These are phyloP conservation scores for Mycena olivaceomarginata DNA, from an alignment of 768 basidiomycete genomes.

Conservation along the genomic window DNA sequence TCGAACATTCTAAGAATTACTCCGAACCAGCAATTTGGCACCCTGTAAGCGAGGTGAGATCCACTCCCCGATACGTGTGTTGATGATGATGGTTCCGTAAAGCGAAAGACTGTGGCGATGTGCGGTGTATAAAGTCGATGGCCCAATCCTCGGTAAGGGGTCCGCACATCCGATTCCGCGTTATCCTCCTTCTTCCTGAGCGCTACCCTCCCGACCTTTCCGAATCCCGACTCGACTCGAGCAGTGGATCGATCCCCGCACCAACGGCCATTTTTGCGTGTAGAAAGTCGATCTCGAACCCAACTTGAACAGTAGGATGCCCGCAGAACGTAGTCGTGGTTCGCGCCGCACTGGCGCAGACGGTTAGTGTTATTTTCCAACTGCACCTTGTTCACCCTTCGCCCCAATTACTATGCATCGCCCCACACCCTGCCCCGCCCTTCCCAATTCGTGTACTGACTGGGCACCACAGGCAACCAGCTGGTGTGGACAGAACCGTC, in stretches of 20 bases:
- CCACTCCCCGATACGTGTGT: neutral
- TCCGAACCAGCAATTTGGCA: neutral
- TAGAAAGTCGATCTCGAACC: neutral
- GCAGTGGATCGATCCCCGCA: neutral
- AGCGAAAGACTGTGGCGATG: neutral
- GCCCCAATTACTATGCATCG: neutral
- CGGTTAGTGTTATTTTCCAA: conserved; percentile 26
- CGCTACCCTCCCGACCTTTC: neutral
- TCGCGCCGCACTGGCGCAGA: conserved; percentile 39
- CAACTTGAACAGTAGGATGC: conserved; percentile 25
- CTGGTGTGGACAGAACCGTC: conserved; percentile 63
- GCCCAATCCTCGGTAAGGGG: neutral
- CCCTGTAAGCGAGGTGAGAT: neutral
- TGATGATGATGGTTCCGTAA: neutral
- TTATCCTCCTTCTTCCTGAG: neutral
- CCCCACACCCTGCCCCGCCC: too few relatives aligned
- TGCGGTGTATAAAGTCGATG: neutral
- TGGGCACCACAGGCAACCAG: conserved; percentile 49
- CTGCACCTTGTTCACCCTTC: too few relatives aligned
- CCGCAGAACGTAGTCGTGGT: conserved; percentile 41
- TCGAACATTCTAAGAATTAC: conserved; percentile 15
- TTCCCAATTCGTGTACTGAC: neutral
- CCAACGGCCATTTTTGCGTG: conserved; percentile 1
- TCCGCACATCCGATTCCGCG: neutral
- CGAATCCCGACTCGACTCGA: neutral